Base-by-base conservation (phyloP, 129 eudicot genomes). In the Ambrosia artemisiifolia region DNA sequence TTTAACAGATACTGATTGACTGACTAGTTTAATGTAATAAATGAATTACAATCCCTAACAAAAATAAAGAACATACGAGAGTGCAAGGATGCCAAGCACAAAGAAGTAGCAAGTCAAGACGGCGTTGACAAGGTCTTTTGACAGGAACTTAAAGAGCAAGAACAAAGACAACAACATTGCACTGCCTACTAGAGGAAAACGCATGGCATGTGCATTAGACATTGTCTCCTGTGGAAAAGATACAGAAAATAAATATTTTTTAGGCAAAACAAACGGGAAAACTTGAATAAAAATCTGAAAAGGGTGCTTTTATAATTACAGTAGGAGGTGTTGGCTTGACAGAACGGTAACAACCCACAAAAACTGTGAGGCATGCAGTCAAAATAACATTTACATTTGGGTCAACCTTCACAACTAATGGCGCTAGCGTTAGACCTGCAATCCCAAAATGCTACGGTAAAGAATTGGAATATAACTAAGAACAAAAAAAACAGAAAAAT, bases 131-230 rank as follows among this genome's bases (percentile, higher is more conserved):
- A 94, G 77, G 83, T 94, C 98, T 72, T 94, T 94, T 6, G 98
- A 90, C 56, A 94, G 68, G 63, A 94, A 90, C 85, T 94, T 94
- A 73, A 94, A 94, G 70, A 94, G 98, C 70, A 94, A 75, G 84
- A 94, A 94, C 71, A 94, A 75, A 62, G 98, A 94, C 76, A 94
- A 67, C 78, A 94, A 74, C 98, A 94, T 88, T 7, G 96, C 98
- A 75, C 98, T 94, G 66, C 97, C 98, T 69, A 94, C 97, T 82
- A 94, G 72, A 17, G 98, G 98, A 48, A 94, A 94, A 18, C 98
- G 84, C 98, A 94, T 94, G 36, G 98, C 98, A 74, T 94, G 97
- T 76, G 85, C 98, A 34, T 86, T 90, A 69, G 98, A 94, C 98
- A 94, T 94, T 6, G 98, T 88, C 80, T 94, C 98, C 98, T 94